phyloP scores from a whole-genome alignment of 495 filamentous ascomycete genomes.

The Usnea hakonensis region DNA sequence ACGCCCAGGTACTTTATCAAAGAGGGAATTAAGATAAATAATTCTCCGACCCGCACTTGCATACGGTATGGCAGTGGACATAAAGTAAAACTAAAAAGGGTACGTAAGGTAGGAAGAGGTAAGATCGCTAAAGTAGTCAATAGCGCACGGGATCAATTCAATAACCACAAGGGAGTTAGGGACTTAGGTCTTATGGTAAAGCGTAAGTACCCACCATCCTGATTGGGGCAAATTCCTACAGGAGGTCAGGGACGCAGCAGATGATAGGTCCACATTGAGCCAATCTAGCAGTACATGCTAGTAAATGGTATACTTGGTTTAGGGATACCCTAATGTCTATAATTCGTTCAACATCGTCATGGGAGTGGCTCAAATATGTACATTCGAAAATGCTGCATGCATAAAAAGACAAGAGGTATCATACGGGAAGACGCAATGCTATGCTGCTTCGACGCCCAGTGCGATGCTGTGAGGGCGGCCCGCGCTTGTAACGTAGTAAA shows the following conservation, averaged over 20 bases:
- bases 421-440: constrained; percentile 2
- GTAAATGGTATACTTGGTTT: neutral
- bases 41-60: constrained; percentile 9
- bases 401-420: constrained; percentile 5
- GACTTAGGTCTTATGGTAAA: too few relatives aligned
- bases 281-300: neutral
- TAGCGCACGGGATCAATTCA: neutral
- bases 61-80: neutral
- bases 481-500: neutral
- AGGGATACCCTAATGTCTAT: neutral
- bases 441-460: constrained; percentile 2
- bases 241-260: too few relatives aligned
- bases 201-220: too few relatives aligned
- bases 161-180: too few relatives aligned
- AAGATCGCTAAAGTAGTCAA: neutral
- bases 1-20: too few relatives aligned
- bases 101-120: too few relatives aligned
- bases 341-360: constrained; percentile 1
- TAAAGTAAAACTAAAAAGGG: too few relatives aligned
- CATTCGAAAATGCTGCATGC: constrained; percentile 8
- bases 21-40: too few relatives aligned
- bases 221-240: too few relatives aligned
- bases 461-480: constrained; percentile 3
- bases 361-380: neutral
- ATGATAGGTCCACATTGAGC: too few relatives aligned